Percentiles rank a stretch among this genome's conserved stretches.
These are phyloP conservation scores for Venustampulla echinocandica DNA, from an alignment of 495 filamentous ascomycete species.

Conservation along the genomic window DNA sequence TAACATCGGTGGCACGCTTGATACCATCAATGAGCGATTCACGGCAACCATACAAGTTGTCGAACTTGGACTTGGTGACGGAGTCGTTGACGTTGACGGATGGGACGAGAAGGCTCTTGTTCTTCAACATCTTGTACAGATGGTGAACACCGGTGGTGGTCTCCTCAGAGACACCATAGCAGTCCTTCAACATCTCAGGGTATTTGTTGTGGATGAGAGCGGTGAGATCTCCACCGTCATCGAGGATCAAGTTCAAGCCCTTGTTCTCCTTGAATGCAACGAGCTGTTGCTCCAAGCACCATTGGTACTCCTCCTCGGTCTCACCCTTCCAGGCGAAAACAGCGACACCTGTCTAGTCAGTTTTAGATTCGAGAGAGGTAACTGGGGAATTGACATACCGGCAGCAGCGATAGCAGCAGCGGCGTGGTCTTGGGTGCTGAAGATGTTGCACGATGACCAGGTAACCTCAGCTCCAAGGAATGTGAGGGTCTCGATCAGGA, in stretches of 20 bases:
- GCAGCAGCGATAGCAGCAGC: constrained; percentile 92
- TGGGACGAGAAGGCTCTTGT: constrained; percentile 79
- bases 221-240: constrained; percentile 97
- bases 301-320: constrained; percentile 99
- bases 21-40: constrained; percentile 98
- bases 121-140: constrained; percentile 96
- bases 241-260: constrained; percentile 95
- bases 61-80: constrained; percentile 92
- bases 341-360: constrained; percentile 49
- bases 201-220: constrained; percentile 95
- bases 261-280: constrained; percentile 91
- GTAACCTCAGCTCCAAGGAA: constrained; percentile 95
- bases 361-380: background rate
- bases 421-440: constrained; percentile 97
- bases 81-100: constrained; percentile 90
- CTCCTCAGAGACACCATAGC: constrained; percentile 98
- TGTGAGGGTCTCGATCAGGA: constrained; percentile 94
- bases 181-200: constrained; percentile 92
- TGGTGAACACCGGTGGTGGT: constrained; percentile 99
- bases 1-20: constrained; percentile 99
- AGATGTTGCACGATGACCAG: constrained; percentile 98
- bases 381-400: constrained; percentile 25
- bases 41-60: constrained; percentile 99
- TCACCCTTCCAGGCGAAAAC: constrained; percentile 99
- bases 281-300: constrained; percentile 99